Base-by-base conservation (phyloP, 768 basidiomycete genomes). In the Lactarius vividus region DNA sequence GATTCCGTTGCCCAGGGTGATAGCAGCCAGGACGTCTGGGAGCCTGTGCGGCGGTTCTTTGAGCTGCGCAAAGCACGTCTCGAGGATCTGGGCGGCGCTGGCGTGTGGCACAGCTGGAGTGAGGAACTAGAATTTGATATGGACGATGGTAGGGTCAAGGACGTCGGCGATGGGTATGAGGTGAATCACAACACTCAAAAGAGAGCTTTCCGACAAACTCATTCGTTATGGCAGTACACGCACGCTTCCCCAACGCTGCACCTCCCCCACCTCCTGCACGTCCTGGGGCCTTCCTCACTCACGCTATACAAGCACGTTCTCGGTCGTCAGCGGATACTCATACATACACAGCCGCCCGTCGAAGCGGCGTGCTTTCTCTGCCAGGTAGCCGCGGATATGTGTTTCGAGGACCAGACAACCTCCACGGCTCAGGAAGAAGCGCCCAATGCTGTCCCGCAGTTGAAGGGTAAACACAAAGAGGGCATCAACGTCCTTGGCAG, bases 291-390 rank as follows among this genome's bases (percentile, higher is more conserved):
- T 0, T 89, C 91, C 1, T 84, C 85, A 0, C 76, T 94, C 40
- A 93, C 90, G 0, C 75, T 94, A 2, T 91, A 91, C 77, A 92
- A 92, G 71, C 85, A 92, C 71, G 83, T 91, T 20, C 80, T 94
- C 5, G 87, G 87, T 0, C 83, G 92, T 8, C 84, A 81, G 61
- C 81, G 92, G n/a, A 84, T 94, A n/a, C 78, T 94, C 42, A 87
- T 94, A 39, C 90, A 90, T 73, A 91, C 92, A 0, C 78, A 85
- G 2, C 91, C 91, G 0, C 89, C 91, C 0, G 89, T 93, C 15
- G 89, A 93, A 72, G 84, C 85, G 0, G 89, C 92, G 0, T 92
- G 89, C 68, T 82, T 89, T 5, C 80, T 94, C 39, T 85, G 85
- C 57, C 81, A 81, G 57, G 79, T 81, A 13, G 81, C 80, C 9